phyloP scores from a whole-genome alignment of 2,329 filamentous ascomycete species.

The Dactylonectria macrodidyma region DNA sequence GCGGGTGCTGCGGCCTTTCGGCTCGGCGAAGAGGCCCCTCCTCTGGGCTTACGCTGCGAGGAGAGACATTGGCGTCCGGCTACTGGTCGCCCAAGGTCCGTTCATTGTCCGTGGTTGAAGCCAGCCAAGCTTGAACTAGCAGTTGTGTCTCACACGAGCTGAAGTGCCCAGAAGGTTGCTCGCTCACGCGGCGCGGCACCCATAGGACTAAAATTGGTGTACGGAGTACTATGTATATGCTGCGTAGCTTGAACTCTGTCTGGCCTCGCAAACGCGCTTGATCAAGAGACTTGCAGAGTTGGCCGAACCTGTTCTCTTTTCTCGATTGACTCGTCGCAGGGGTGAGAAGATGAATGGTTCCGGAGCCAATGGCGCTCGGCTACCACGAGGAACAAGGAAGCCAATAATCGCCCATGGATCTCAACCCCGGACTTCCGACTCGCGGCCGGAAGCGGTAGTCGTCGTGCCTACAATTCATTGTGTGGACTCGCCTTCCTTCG shows the following conservation, averaged over 20 bases:
- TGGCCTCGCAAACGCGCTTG: constrained; percentile 7
- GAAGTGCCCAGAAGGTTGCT: constrained; percentile 22
- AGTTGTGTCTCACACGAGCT: constrained; percentile 31
- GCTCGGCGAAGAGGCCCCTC: constrained; percentile 25
- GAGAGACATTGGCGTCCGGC: constrained; percentile 17
- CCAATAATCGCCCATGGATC: constrained; percentile 15
- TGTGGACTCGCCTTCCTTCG: constrained; percentile 17
- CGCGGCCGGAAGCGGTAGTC: constrained; percentile 12
- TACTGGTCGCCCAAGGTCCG: constrained; percentile 14
- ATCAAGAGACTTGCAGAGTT: constrained; percentile 8
- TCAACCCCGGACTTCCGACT: constrained; percentile 22
- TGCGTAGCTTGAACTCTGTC: constrained; percentile 36
- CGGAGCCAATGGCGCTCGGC: constrained; percentile 31
- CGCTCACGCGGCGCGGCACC: constrained; percentile 14
- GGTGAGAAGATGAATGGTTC: constrained; percentile 3
- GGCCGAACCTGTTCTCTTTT: constrained; percentile 19
- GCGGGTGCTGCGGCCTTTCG: constrained; percentile 17
- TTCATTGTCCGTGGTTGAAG: constrained; percentile 2
- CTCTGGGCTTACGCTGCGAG: constrained; percentile 15
- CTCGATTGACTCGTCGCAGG: constrained; percentile 23
- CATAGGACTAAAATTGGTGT: constrained; percentile 8
- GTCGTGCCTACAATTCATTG: constrained; percentile 20
- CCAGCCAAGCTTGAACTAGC: constrained; percentile 21
- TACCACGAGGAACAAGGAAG: constrained; percentile 35
- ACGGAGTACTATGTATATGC: neutral